A percentile compares a stretch with the other conserved stretches of the same genome.
Conservation (phyloP, 441 rosid species). For the Brassica hybrid region DNA sequence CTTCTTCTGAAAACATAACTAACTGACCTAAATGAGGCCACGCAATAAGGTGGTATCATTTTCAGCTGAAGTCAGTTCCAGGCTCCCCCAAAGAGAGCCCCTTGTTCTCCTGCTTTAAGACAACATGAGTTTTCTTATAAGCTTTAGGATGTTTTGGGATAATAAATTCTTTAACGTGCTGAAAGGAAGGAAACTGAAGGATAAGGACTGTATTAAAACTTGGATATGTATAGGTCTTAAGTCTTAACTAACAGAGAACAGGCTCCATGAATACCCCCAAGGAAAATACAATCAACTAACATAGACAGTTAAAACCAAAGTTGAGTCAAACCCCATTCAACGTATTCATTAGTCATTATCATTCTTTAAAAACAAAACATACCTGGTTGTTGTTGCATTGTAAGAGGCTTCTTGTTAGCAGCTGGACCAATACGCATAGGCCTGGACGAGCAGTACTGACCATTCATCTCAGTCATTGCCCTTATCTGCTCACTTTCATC, state of each 20-base stretch:
- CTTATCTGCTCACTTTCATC: slow-evolving; percentile 83
- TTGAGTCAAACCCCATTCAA: slow-evolving; percentile 24
- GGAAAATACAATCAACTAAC: slow-evolving; percentile 22
- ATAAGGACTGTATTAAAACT: slow-evolving; percentile 40
- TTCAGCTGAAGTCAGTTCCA: slow-evolving; percentile 93
- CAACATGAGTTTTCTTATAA: slow-evolving; percentile 70
- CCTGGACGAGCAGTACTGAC: slow-evolving; percentile 79
- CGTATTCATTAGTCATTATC: neutral
- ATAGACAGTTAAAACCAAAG: slow-evolving; percentile 12
- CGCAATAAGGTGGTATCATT: slow-evolving; percentile 95
- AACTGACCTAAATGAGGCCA: slow-evolving; percentile 99
- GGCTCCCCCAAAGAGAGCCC: no score
- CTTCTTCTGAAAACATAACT: slow-evolving; percentile 79
- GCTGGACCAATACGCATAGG: slow-evolving; percentile 95
- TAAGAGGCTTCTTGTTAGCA: slow-evolving; percentile 74
- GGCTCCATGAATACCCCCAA: slow-evolving; percentile 19
- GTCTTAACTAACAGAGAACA: slow-evolving; percentile 48
- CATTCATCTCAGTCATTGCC: slow-evolving; percentile 96
- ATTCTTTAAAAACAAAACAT: slow-evolving; percentile 31
- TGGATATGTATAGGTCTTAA: neutral
- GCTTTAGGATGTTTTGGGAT: slow-evolving; percentile 53
- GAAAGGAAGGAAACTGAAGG: slow-evolving; percentile 67
- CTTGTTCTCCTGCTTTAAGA: slow-evolving; percentile 98
- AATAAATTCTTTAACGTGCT: slow-evolving; percentile 65
- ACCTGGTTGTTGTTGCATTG: slow-evolving; percentile 70